Conservation (phyloP, 306 rosid genomes). For the Quercus gilva region DNA sequence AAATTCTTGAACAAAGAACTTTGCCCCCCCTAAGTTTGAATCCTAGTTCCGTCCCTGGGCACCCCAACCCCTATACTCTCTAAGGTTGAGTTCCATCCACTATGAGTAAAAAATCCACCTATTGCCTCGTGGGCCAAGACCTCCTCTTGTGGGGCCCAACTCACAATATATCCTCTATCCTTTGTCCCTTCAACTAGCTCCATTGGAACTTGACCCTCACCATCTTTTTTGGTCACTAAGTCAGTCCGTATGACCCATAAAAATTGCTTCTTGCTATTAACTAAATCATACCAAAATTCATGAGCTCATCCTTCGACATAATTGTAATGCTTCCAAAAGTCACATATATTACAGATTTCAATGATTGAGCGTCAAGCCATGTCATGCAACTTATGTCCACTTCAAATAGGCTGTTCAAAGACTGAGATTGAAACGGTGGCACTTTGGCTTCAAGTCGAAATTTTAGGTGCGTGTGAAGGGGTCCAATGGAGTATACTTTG, state of each 20-base stretch:
- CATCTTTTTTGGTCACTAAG: neutral
- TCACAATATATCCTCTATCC: conserved; percentile 21
- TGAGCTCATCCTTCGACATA: neutral
- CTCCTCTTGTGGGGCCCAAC: conserved; percentile 40
- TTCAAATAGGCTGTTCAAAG: conserved; percentile 14
- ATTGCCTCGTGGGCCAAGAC: conserved; percentile 30
- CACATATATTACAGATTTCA: conserved; percentile 36
- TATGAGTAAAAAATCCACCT: conserved; percentile 31
- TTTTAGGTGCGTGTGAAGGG: neutral
- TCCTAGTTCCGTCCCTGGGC: no score
- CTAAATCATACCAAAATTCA: conserved; percentile 46
- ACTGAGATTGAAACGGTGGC: neutral
- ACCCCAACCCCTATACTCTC: neutral
- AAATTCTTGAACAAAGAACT: no score
- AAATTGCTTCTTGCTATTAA: conserved; percentile 29
- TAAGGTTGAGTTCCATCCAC: conserved; percentile 10
- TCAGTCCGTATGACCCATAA: conserved; percentile 37
- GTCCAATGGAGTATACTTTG: no score
- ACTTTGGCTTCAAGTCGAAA: neutral
- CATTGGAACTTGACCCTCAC: neutral
- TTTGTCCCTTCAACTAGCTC: conserved; percentile 17
- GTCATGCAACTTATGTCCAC: conserved; percentile 32
- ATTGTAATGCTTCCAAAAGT: conserved; percentile 46
- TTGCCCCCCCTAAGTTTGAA: no score
- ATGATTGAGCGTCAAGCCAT: conserved; percentile 43